phyloP scores from a whole-genome alignment of 768 basidiomycete genomes.

The Lentinula sp. region DNA sequence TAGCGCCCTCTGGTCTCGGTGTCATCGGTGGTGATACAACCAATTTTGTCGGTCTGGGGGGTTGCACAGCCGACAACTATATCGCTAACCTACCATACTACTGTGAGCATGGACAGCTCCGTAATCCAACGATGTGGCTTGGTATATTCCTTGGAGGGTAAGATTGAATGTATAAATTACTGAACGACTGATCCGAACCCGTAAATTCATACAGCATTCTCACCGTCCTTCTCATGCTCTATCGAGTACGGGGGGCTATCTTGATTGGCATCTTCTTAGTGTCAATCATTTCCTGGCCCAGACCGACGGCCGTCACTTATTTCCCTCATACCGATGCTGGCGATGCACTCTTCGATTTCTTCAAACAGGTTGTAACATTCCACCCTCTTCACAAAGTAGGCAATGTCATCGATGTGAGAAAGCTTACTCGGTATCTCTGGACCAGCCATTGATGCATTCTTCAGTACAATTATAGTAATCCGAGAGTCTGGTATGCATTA shows the following conservation, averaged over 20 bases:
- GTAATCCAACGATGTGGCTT: constrained; percentile 80
- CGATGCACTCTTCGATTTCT: constrained; percentile 72
- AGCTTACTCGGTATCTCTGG: neutral
- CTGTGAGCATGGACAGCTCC: constrained; percentile 61
- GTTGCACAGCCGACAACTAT: constrained; percentile 59
- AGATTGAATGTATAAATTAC: constrained; percentile 13
- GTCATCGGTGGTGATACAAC: constrained; percentile 70
- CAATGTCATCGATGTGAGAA: constrained; percentile 61
- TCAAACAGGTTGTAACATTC: constrained; percentile 80
- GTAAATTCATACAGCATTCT: constrained; percentile 42
- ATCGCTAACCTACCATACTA: constrained; percentile 43
- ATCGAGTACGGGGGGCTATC: constrained; percentile 78
- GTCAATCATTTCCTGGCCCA: constrained; percentile 85
- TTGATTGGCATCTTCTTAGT: constrained; percentile 79
- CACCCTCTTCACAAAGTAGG: constrained; percentile 55
- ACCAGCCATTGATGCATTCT: neutral
- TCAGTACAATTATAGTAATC: constrained; percentile 54
- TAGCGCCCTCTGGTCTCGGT: constrained; percentile 62
- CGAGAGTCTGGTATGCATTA: constrained; percentile 81
- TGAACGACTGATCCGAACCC: neutral
- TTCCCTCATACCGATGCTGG: constrained; percentile 72
- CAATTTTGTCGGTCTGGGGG: constrained; percentile 72
- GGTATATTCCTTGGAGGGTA: constrained; percentile 82
- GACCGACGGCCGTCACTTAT: constrained; percentile 72
- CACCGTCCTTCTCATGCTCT: constrained; percentile 77